phyloP scores from a whole-genome alignment of 2,329 filamentous ascomycete genomes.

The Claviceps lovelessii region DNA sequence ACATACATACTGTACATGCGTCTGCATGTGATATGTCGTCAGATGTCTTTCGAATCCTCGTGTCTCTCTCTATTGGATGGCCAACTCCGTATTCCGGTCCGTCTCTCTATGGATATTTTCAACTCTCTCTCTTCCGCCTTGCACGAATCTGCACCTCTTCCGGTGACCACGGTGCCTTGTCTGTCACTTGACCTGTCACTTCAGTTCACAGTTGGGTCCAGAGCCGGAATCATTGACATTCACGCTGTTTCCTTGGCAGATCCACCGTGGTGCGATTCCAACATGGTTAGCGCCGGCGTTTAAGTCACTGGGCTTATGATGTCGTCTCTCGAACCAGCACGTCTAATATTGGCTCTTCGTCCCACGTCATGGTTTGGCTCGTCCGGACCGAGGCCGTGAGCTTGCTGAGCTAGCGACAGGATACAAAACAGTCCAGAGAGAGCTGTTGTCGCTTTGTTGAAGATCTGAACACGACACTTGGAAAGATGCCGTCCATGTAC shows the following conservation, averaged over 20 bases:
- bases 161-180: neutral
- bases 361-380: conserved; percentile 1
- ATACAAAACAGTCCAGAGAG: neutral
- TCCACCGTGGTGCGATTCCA: neutral
- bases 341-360: conserved; percentile 1
- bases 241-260: conserved; percentile 2
- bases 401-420: neutral
- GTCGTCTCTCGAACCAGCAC: neutral
- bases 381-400: neutral
- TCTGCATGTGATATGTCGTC: neutral
- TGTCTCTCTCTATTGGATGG: neutral
- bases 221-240: conserved; percentile 2
- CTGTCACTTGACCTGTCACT: neutral
- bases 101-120: neutral
- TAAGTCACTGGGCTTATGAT: neutral
- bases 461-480: neutral
- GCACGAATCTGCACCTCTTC: neutral
- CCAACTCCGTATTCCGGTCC: neutral
- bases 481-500: too few species aligned
- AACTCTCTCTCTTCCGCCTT: neutral
- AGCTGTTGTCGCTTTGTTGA: neutral
- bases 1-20: neutral
- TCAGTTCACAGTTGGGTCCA: neutral
- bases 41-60: neutral
- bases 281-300: neutral